Percentiles rank a stretch among this genome's conserved stretches.
These are phyloP conservation scores for Diaporthe capsici DNA, from an alignment of 2,329 filamentous ascomycete species.

Conservation along the genomic window DNA sequence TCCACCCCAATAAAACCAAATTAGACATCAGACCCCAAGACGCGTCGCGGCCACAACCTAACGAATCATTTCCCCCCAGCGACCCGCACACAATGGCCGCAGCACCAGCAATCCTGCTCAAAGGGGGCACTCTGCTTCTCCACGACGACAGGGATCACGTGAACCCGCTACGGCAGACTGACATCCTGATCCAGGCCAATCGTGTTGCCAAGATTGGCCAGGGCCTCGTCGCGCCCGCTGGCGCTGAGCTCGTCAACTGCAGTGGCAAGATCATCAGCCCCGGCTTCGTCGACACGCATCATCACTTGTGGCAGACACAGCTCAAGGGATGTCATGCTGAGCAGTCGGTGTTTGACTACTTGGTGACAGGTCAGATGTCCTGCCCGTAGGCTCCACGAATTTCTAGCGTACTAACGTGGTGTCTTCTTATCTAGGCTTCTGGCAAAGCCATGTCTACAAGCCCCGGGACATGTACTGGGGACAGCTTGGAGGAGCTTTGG, in stretches of 20 bases:
- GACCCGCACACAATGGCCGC: background rate
- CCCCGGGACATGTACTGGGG: constrained; percentile 23
- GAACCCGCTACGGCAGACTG: constrained; percentile 37
- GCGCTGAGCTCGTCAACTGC: constrained; percentile 12
- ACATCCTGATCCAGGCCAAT: constrained; percentile 39
- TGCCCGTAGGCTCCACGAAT: background rate
- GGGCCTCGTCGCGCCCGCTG: constrained; percentile 4
- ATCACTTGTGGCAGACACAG: constrained; percentile 24
- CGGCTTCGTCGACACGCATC: constrained; percentile 23
- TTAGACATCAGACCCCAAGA: background rate
- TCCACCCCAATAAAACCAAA: background rate
- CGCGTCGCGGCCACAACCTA: background rate
- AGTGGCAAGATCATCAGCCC: constrained; percentile 22
- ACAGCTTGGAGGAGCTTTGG: constrained; percentile 12
- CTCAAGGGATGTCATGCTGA: constrained; percentile 14
- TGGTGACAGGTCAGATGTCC: background rate
- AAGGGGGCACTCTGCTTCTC: constrained; percentile 42
- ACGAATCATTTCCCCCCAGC: background rate
- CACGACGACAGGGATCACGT: constrained; percentile 42
- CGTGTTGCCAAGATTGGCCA: constrained; percentile 38
- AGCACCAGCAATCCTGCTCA: constrained; percentile 38
- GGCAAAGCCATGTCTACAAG: constrained; percentile 9
- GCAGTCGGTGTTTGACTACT: constrained; percentile 8
- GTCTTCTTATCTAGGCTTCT: background rate
- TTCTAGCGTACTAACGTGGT: background rate